Base-by-base conservation (phyloP, 208 protist genomes). In the Wallacemonas sp. region DNA sequence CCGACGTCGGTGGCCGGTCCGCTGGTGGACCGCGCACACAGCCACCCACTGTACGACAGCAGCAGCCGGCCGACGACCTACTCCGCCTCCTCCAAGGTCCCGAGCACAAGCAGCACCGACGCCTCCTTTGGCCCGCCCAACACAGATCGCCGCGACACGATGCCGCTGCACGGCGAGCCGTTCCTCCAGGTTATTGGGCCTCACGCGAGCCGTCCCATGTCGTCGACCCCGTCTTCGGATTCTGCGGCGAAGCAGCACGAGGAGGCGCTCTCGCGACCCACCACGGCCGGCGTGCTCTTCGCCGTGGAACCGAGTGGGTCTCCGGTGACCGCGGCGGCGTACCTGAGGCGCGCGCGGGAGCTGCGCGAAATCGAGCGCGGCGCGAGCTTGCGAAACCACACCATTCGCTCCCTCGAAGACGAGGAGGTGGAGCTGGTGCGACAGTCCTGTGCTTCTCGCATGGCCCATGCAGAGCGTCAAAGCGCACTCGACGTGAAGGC, bases 371-470 rank as follows among this genome's bases (percentile, higher is more conserved):
- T 5, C 14, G 29, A 33, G 4, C 52, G 32, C 2, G 52, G n/a
- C 20, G 52, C 26, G 16, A 42, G n/a, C 22, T n/a, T 28, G 31
- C 7, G 10, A 2, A 10, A 25, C 12, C 52, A 18, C 52, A 59
- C 52, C 16, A 33, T 59, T 2, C 10, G 31, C 14, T 59, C 52
- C 0, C 52, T 59, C 11, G 52, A 59, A 23, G 52, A 59, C 26
- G 52, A 59, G 22, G 52, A 59, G 31, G 31, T 59, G 3, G 12
- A 44, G 7, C 29, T 59, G 31, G 29, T 42, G 52, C 52, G 20
- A 0, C 31, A 23, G 8, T 4, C 25, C 0, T 33, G n/a, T 42
- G 52, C 52, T 3, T 10, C 52, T n/a, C 52, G 52, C 32, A 59
- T 59, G 52, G 52, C 52, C 7, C 52, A n/a, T 41, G 29, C 25